Evolutionary conservation across 2,329 filamentous ascomycete genomes (phyloP), one percentile per base, ranked within the genome.

Genomic region (Xylariaceae sp.): DNA sequence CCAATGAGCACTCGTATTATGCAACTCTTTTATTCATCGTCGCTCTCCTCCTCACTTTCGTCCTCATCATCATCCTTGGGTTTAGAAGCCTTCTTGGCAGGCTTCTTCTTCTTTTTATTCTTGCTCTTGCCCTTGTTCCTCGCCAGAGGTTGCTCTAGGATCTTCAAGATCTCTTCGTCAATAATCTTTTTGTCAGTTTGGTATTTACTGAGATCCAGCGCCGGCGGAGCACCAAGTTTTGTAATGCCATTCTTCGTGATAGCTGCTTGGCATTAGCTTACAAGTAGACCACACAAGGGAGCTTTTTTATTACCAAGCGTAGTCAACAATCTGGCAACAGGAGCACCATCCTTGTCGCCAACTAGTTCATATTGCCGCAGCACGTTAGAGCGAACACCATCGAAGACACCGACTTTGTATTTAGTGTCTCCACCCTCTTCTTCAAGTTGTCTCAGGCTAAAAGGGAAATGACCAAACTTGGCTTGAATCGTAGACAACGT

Each of bases 111-210:
- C 81, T 88, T 85, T 83, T 89, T 92, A 84, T 92, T 95, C 82
- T 92, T 93, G 81, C 89, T 94, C 81, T 91, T 91, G 71, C 91
- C 92, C 73, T 92, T 92, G 77, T 90, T 89, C 77, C 90, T 91
- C 62, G 87, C 80, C 66, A 96, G 77, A 26, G 93, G 93, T 74
- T 90, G 89, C 77, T 94, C 92, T 45, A 99, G 83, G 61, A 97
- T 93, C 81, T 94, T 91, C 66, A 97, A 85, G 63, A 99, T 82
- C 78, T 97, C 93, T 78, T 96, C 91, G 62, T 97, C 93, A 63
- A 86, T 88, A 69, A 99, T 96, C 84, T 97, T 97, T 85, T 97
- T 97, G 75, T 97, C 92, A 27, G 91, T 88, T 83, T 96, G 88
- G 81, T 88, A 85, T 79, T 92, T 92, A 71, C 81, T 83, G 58